phyloP scores from a whole-genome alignment of 371 early-diverging fungal genomes.

The Apophysomyces sp. region DNA sequence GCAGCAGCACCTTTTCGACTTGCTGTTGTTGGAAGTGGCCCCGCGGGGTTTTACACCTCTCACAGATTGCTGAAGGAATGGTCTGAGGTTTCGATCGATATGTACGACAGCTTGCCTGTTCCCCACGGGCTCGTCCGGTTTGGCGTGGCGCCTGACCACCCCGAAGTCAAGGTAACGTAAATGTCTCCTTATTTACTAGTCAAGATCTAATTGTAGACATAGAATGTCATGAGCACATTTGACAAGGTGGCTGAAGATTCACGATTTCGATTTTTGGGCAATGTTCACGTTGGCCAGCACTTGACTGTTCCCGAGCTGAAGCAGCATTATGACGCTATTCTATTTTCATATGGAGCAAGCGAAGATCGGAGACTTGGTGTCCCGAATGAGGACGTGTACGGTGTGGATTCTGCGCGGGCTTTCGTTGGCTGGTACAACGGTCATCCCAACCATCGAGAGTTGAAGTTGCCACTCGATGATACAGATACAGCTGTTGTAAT shows the following conservation, averaged over 20 bases:
- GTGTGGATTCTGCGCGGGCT: conserved; percentile 77
- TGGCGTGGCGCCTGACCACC: conserved; percentile 99
- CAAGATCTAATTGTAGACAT: too few species aligned
- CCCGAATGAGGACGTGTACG: conserved; percentile 58
- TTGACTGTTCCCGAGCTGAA: conserved; percentile 59
- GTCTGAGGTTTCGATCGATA: conserved; percentile 67
- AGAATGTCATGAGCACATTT: conserved; percentile 87
- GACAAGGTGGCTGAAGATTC: conserved; percentile 72
- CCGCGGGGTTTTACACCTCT: conserved; percentile 95
- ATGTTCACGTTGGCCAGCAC: conserved; percentile 59
- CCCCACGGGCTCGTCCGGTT: conserved; percentile 94
- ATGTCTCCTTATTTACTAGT: too few species aligned
- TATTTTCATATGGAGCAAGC: conserved; percentile 89
- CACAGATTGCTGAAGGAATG: conserved; percentile 69
- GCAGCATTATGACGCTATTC: conserved; percentile 73
- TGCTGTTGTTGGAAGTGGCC: conserved; percentile 86
- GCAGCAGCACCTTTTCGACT: conserved; percentile 42
- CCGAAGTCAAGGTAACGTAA: conserved; percentile 95
- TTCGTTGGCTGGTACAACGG: conserved; percentile 98
- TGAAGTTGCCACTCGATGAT: conserved; percentile 61
- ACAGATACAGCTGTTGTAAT: conserved; percentile 81
- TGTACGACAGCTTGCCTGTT: conserved; percentile 85
- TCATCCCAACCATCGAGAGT: conserved; percentile 60
- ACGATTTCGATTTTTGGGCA: conserved; percentile 81
- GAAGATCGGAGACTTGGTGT: conserved; percentile 74